Percentiles rank a stretch among this genome's conserved stretches.
Conservation (phyloP, 805 yeast species). For the Phaffomyces thermotolerans region DNA sequence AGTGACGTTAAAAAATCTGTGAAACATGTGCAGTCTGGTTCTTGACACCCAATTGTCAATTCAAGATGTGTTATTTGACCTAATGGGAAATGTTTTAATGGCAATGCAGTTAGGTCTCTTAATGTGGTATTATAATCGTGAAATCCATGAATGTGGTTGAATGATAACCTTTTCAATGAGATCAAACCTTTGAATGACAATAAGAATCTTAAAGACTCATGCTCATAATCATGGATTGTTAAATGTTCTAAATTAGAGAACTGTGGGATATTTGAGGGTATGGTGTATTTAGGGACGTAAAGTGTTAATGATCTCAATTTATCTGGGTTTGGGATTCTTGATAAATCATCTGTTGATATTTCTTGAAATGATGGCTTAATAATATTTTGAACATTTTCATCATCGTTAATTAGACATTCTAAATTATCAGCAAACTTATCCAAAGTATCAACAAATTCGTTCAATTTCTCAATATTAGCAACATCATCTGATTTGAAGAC, state of each 20-base stretch:
- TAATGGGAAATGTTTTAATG: constrained; percentile 29
- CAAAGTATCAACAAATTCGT: constrained; percentile 19
- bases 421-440: constrained; percentile 17
- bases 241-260: constrained; percentile 9
- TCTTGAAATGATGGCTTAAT: constrained; percentile 9
- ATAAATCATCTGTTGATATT: constrained; percentile 3
- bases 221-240: constrained; percentile 27
- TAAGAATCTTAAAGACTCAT: constrained; percentile 31
- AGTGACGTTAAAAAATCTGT: constrained; percentile 32
- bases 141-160: constrained; percentile 41
- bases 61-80: constrained; percentile 37
- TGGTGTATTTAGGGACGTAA: constrained; percentile 9
- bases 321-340: constrained; percentile 7
- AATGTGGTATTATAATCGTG: constrained; percentile 32
- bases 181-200: constrained; percentile 19
- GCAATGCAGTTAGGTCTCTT: constrained; percentile 24
- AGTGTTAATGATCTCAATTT: constrained; percentile 5
- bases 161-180: constrained; percentile 28
- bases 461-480: constrained; percentile 15
- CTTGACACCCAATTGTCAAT: constrained; percentile 47
- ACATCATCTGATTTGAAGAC: constrained; percentile 21
- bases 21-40: constrained; percentile 38
- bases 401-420: constrained; percentile 7
- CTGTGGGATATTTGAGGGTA: background rate
- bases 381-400: constrained; percentile 10